Base-by-base conservation (phyloP, 768 basidiomycete genomes). In the Cantharellus anzutake region DNA sequence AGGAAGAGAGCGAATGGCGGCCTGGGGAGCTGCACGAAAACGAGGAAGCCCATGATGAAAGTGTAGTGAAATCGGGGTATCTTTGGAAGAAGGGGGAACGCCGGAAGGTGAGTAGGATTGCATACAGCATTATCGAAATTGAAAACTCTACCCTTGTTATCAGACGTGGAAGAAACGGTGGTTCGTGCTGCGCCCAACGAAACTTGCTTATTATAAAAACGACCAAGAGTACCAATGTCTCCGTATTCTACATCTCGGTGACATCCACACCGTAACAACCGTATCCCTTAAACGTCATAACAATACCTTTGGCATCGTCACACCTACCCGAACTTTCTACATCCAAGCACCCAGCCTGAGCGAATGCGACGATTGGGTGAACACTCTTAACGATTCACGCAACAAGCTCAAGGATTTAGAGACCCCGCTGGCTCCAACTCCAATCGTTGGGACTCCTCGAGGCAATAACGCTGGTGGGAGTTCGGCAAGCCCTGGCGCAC, bases 121-220 rank as follows among this genome's bases (percentile, higher is more conserved):
- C 60, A 40, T 57, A 58, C 59, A 42, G 34, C 38, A 57, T 37
- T 20, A 42, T 51, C 29, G 51, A 35, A 16, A 16, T 41, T 41
- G 40, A 42, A 41, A 50, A 56, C 40, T 35, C 37, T 11, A 39
- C 57, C 35, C 50, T 60, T 61, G 56, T 55, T 63, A 14, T n/a
- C 67, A 94, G 92, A 91, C 86, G 1, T 99, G 96, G 96, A 97
- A 98, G 78, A 93, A 92, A 72, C 80, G 93, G 29, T 98, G 94
- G 94, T 98, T 98, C 66, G 96, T 99, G 2, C 73, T 99, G 61
- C 80, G 94, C 16, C 80, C 89, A 0, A 86, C 85, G 2, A 90
- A 96, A 70, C 73, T 99, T 56, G 91, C 91, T 2, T 97, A 94
- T 71, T 98, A 98, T 80, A 97, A 98, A 75, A 90, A 80, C 55